Evolutionary conservation across 352 stramenopile genomes (phyloP), one percentile per base, ranked within the genome.

Genomic region (Hyaloperonospora brassicae): DNA sequence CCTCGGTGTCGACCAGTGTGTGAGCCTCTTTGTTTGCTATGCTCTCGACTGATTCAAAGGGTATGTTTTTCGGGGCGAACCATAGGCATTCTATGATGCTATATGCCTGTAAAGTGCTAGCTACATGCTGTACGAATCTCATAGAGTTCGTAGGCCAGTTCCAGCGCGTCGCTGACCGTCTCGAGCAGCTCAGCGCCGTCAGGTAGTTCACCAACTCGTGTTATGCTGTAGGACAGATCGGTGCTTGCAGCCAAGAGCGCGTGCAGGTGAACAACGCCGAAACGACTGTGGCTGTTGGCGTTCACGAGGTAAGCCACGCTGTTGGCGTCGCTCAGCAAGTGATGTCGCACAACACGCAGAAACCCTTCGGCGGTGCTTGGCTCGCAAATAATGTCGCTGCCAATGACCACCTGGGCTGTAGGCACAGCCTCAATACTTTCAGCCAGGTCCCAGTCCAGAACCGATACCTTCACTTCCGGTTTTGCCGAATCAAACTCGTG

Each of bases 371-470:
- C 84, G 3, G 84, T 94, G 60, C 73, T 87, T 2, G 84, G 78
- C 42, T 94, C 84, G 58, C 84, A 94, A 47, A 94, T 94, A 61
- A 94, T 91, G 52, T 94, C 84, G 50, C 81, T 88, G 10, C 76
- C 84, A 48, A 94, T 89, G 17, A 94, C 70, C 6, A 92, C 66
- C 53, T 94, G 72, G n/a, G 89, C 67, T 47, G 81, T 86, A 12
- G 67, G 59, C 2, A 71, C 58, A 25, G 57, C 57, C 36, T 81
- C 62, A 51, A 89, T 84, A 38, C 67, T 87, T 56, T 86, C 74
- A 13, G 82, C 65, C 27, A 70, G 48, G 56, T 94, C 82, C 84
- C 84, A 94, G 62, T 94, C 79, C 38, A 94, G 60, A 45, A 72
- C 59, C 27, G 78, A 66, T 27, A 92, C 72, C 8, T 50, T 50